Base-by-base conservation (phyloP, 495 filamentous ascomycete species). In the Cladorrhinum samala region DNA sequence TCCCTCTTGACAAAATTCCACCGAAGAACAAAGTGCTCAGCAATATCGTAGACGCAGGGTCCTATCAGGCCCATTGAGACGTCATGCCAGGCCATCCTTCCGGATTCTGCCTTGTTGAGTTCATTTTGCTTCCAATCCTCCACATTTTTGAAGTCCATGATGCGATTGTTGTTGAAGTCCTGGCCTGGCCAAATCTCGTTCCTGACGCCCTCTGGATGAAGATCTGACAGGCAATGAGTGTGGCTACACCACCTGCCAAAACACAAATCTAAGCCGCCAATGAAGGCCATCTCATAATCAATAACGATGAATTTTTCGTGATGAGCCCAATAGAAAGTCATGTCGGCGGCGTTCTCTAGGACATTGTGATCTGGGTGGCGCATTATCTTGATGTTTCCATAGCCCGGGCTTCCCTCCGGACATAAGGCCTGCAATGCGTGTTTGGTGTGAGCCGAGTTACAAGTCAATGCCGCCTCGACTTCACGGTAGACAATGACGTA, bases 321-420 rank as follows among this genome's bases (percentile, higher is more conserved):
- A 65, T 97, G 92, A 0, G 92, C 92, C 92, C 92, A 97, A 70
- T 96, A 96, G 62, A 96, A 88, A 0, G 90, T 96, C 91, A 95
- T 95, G 55, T 97, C 92, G 8, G 88, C 88, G 1, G 83, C 88
- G 65, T 97, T 96, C 60, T 95, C 90, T 38, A 97, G 81, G 30
- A 95, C 78, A 58, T 95, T 95, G 68, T 98, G 92, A 66, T 98
- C 92, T 2, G 92, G 92, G 69, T 97, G 92, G 20, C 92, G 82
- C 83, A 97, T 85, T 30, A 95, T 78, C 7, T 70, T 77, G 66
- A 97, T 96, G 61, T 97, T 97, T 11, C 88, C 88, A 62, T 88
- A 74, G 0, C 92, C 92, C 0, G 82, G 84, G 1, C 76, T 78
- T 9, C 89, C 93, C 56, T 88, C 75, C 0, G 89, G 89, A 61